Conservation (phyloP, 306 rosid genomes). For the Cucurbita pepo region DNA sequence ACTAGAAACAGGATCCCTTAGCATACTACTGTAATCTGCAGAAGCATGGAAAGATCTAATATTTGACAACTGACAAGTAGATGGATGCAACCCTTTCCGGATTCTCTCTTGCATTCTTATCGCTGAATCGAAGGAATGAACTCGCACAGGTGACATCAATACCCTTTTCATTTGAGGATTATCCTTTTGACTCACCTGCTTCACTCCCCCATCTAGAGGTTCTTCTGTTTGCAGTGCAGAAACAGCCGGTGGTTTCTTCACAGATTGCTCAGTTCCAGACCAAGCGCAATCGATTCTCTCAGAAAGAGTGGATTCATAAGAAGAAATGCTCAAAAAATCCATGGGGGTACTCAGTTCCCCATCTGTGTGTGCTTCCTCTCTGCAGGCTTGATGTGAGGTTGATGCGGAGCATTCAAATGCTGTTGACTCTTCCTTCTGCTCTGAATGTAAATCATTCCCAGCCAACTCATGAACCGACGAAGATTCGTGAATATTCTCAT, state of each 20-base stretch:
- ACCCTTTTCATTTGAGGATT: slow-evolving; percentile 38
- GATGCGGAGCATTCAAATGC: slow-evolving; percentile 15
- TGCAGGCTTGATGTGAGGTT: slow-evolving; percentile 7
- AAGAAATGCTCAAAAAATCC: slow-evolving; percentile 17
- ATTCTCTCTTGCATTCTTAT: slow-evolving; percentile 48
- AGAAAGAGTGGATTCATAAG: slow-evolving; percentile 58
- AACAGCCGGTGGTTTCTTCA: slow-evolving; percentile 16
- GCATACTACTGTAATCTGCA: slow-evolving; percentile 71
- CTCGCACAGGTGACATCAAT: slow-evolving; percentile 36
- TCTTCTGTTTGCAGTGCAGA: slow-evolving; percentile 16
- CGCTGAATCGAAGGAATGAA: slow-evolving; percentile 85
- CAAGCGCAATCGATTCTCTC: slow-evolving; percentile 92
- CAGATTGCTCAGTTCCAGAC: slow-evolving; percentile 65
- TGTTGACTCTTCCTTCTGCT: slow-evolving; percentile 14
- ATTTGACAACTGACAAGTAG: slow-evolving; percentile 38
- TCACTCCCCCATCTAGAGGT: slow-evolving; percentile 16
- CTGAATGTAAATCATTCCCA: slow-evolving; percentile 17
- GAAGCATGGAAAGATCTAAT: slow-evolving; percentile 72
- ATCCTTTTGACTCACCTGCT: slow-evolving; percentile 18
- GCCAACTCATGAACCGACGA: slow-evolving; percentile 24
- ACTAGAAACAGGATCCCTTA: slow-evolving; percentile 63
- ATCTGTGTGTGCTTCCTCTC: slow-evolving; percentile 34
- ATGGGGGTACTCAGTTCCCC: slow-evolving; percentile 17
- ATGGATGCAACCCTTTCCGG: slow-evolving; percentile 36
- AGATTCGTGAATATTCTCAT: slow-evolving; percentile 16